These are phyloP conservation scores for Clavispora santaluciae DNA, from an alignment of 805 yeast genomes.

Conservation along the genomic window DNA sequence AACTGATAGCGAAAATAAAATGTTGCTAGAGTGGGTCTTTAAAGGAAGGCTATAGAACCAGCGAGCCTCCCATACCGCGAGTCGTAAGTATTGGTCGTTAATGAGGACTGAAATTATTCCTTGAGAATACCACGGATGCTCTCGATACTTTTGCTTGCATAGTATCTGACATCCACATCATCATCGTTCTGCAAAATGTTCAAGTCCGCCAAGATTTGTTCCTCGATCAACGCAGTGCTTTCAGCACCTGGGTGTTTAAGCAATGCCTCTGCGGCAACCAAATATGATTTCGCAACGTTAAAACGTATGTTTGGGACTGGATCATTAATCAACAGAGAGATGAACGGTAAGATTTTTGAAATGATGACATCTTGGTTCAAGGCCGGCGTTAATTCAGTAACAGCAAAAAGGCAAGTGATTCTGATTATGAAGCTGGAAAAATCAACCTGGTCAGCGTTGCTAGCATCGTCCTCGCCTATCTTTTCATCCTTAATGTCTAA, in stretches of 20 bases:
- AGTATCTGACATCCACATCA: constrained; percentile 88
- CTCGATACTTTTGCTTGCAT: constrained; percentile 60
- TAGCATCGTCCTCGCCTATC: constrained; percentile 18
- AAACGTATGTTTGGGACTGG: constrained; percentile 93
- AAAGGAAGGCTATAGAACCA: background rate
- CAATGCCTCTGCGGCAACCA: constrained; percentile 54
- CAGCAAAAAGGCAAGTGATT: constrained; percentile 83
- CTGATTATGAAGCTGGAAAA: constrained; percentile 83
- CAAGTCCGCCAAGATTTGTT: constrained; percentile 59
- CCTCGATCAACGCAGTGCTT: constrained; percentile 23
- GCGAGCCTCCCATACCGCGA: constrained; percentile 1
- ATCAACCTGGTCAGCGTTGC: constrained; percentile 33
- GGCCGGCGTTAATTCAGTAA: constrained; percentile 77
- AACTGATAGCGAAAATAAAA: constrained; percentile 1
- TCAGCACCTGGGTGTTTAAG: constrained; percentile 19
- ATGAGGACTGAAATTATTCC: background rate
- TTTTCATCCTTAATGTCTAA: constrained; percentile 31
- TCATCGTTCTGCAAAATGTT: constrained; percentile 61
- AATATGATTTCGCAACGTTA: constrained; percentile 85
- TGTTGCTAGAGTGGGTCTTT: background rate
- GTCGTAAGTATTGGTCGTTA: constrained; percentile 1
- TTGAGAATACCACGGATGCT: constrained; percentile 20
- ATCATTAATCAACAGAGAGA: constrained; percentile 67
- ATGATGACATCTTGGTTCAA: constrained; percentile 53
- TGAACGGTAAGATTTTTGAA: constrained; percentile 71